phyloP scores from a whole-genome alignment of 495 filamentous ascomycete genomes.

The Talaromyces stipitatus region DNA sequence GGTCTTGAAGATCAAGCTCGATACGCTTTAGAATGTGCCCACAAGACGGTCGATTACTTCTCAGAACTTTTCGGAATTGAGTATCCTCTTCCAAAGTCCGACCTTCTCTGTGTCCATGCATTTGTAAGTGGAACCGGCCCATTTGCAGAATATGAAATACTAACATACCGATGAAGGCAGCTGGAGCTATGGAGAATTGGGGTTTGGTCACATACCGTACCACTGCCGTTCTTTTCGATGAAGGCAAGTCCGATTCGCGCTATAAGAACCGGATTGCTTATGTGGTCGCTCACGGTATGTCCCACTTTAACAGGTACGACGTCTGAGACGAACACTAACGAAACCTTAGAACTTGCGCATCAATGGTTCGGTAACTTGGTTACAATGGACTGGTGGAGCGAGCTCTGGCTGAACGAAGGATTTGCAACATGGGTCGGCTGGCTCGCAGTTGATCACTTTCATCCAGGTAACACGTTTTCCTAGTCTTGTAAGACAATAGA shows the following conservation, averaged over 20 bases:
- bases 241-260: constrained; percentile 76
- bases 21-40: constrained; percentile 79
- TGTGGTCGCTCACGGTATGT: constrained; percentile 69
- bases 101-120: constrained; percentile 93
- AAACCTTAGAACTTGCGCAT: constrained; percentile 69
- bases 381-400: constrained; percentile 77
- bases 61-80: constrained; percentile 90
- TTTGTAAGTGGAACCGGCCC: constrained; percentile 51
- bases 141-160: constrained; percentile 18
- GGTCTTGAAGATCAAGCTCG: constrained; percentile 82
- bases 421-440: constrained; percentile 99
- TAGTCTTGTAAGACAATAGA: not conserved
- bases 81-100: constrained; percentile 91
- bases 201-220: constrained; percentile 93
- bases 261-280: constrained; percentile 91
- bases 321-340: not conserved
- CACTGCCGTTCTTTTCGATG: constrained; percentile 86
- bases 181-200: constrained; percentile 82
- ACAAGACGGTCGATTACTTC: constrained; percentile 88
- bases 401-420: constrained; percentile 94
- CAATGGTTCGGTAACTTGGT: constrained; percentile 99
- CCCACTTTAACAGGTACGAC: not conserved
- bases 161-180: constrained; percentile 37
- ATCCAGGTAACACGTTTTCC: constrained; percentile 52
- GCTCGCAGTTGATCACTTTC: constrained; percentile 83